phyloP scores from a whole-genome alignment of 108 stramenopile species.

The Cyclotella cryptica region DNA sequence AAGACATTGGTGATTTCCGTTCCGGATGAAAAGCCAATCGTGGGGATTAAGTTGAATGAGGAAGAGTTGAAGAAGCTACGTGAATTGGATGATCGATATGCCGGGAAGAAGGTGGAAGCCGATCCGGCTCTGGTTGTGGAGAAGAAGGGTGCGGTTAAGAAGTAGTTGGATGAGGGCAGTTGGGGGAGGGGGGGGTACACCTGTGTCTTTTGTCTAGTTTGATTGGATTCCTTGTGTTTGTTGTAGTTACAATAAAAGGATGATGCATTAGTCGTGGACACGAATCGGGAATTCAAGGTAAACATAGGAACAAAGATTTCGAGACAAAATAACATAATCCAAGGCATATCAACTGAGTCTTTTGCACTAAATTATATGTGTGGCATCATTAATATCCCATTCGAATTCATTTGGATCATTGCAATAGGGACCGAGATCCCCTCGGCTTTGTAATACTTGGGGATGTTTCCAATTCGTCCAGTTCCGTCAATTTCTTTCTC shows the following conservation, averaged over 20 bases:
- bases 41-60: constrained; percentile 12
- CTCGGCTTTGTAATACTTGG: constrained; percentile 20
- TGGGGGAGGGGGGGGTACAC: too few relatives aligned
- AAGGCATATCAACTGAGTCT: too few relatives aligned
- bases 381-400: constrained; percentile 25
- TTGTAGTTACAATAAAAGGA: too few relatives aligned
- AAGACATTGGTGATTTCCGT: not conserved
- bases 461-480: constrained; percentile 32
- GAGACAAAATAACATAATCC: too few relatives aligned
- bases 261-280: too few relatives aligned
- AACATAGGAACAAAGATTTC: too few relatives aligned
- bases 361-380: constrained; percentile 36
- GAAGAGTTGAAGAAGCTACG: constrained; percentile 14
- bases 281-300: too few relatives aligned
- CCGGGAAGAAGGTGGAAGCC: constrained; percentile 12
- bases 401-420: constrained; percentile 8
- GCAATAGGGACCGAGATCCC: constrained; percentile 28
- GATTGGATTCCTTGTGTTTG: too few relatives aligned
- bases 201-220: too few relatives aligned
- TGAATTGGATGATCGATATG: constrained; percentile 15
- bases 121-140: not conserved
- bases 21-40: constrained; percentile 6
- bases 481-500: constrained; percentile 16
- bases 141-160: too few relatives aligned
- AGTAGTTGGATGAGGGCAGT: too few relatives aligned